These are phyloP conservation scores for Aspergillus pseudonomiae DNA, from an alignment of 2,329 filamentous ascomycete species.

Conservation along the genomic window DNA sequence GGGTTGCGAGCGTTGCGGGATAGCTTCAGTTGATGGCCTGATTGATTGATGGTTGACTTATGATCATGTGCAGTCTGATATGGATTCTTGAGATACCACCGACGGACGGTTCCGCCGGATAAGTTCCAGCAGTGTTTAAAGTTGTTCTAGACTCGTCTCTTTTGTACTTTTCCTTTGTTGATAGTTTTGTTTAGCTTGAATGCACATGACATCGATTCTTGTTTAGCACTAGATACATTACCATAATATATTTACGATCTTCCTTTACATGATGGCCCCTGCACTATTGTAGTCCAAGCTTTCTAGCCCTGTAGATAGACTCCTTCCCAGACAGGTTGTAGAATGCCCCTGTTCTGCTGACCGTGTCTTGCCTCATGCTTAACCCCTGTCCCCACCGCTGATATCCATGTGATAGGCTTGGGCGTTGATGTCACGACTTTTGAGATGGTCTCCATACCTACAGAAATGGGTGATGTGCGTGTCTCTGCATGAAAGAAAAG, in stretches of 20 bases:
- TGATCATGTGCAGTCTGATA: constrained; percentile 5
- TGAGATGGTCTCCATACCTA: background rate
- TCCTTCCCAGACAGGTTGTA: background rate
- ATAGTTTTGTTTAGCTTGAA: background rate
- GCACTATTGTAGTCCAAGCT: background rate
- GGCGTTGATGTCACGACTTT: background rate
- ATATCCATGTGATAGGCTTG: background rate
- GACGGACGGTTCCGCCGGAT: constrained; percentile 1
- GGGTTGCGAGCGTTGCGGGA: constrained; percentile 24
- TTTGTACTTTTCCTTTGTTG: constrained; percentile 29
- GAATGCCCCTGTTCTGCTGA: background rate
- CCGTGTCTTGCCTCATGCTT: background rate
- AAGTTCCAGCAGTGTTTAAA: background rate
- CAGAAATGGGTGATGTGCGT: background rate
- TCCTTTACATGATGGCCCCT: background rate
- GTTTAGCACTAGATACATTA: background rate
- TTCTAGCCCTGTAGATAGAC: background rate
- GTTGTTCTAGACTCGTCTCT: constrained; percentile 13
- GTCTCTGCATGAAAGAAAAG: background rate
- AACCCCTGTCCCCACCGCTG: background rate
- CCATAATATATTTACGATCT: background rate
- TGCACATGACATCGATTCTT: background rate
- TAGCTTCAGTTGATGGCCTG: background rate
- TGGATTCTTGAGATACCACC: constrained; percentile 9
- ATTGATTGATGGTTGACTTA: background rate